phyloP scores from a whole-genome alignment of 108 stramenopile species.

The Cyclotella kingstonii region DNA sequence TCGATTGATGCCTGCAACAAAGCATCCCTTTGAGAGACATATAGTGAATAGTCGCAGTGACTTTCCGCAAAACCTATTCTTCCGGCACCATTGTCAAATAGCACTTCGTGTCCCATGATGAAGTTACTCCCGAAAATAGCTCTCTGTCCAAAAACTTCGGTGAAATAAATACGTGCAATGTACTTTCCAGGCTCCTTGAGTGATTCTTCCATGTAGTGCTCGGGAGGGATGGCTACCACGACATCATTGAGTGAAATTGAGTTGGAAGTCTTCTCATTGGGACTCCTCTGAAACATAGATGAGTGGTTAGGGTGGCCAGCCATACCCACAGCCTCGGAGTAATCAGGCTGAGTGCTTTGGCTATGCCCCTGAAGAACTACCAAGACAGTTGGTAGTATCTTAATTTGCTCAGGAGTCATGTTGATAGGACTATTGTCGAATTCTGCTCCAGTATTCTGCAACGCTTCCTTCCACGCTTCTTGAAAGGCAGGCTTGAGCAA shows the following conservation, averaged over 20 bases:
- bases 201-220: constrained; percentile 79
- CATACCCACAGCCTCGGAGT: constrained; percentile 13
- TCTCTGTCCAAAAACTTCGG: constrained; percentile 56
- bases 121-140: constrained; percentile 86
- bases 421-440: constrained; percentile 42
- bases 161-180: constrained; percentile 66
- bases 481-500: constrained; percentile 11
- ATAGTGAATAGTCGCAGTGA: constrained; percentile 43
- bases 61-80: constrained; percentile 62
- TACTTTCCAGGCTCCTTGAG: constrained; percentile 35
- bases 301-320: constrained; percentile 16
- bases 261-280: constrained; percentile 2
- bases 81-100: constrained; percentile 70
- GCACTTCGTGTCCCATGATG: constrained; percentile 87
- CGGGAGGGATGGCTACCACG: constrained; percentile 73
- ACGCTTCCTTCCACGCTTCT: constrained; percentile 29
- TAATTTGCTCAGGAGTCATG: constrained; percentile 57
- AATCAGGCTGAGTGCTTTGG: neutral
- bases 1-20: neutral
- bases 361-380: constrained; percentile 33
- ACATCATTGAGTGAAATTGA: constrained; percentile 43
- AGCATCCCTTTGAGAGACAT: constrained; percentile 12
- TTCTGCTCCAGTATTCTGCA: neutral
- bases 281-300: constrained; percentile 13
- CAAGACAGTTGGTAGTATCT: constrained; percentile 68